These are phyloP conservation scores for Tetragonia tetragonoides DNA, from an alignment of 148 eudicot species.

Conservation along the genomic window DNA sequence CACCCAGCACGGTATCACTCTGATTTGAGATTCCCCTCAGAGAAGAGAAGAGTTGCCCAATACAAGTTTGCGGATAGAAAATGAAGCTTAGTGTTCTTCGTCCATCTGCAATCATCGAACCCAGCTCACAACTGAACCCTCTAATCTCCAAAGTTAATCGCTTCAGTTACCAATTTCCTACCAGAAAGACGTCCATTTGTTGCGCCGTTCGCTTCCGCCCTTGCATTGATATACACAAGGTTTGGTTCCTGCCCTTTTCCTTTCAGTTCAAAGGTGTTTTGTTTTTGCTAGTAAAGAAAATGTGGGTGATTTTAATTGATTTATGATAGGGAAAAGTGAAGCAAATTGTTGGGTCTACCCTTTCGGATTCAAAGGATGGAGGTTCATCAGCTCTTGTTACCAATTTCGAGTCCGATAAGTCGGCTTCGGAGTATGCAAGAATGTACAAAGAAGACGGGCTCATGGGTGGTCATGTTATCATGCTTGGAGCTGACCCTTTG, in stretches of 20 bases:
- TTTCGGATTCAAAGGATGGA: slow-evolving; percentile 57
- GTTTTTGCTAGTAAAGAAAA: too few species aligned
- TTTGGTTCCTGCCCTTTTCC: not conserved
- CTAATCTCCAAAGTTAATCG: slow-evolving; percentile 9
- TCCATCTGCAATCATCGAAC: not conserved
- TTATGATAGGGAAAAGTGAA: slow-evolving; percentile 82
- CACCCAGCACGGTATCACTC: too few species aligned
- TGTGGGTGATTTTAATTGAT: not conserved
- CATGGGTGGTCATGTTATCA: slow-evolving; percentile 81
- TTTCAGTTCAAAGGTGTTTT: too few species aligned
- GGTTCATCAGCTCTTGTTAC: slow-evolving; percentile 46
- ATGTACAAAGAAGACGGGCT: slow-evolving; percentile 76
- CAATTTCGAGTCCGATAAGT: slow-evolving; percentile 83
- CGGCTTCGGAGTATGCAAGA: slow-evolving; percentile 76
- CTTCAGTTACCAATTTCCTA: slow-evolving; percentile 1
- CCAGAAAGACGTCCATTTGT: slow-evolving; percentile 14
- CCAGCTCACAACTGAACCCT: not conserved
- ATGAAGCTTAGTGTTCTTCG: slow-evolving; percentile 2
- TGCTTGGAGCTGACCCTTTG: slow-evolving; percentile 85
- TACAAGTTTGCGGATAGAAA: not conserved
- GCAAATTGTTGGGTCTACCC: slow-evolving; percentile 93
- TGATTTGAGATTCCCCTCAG: too few species aligned
- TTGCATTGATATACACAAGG: slow-evolving; percentile 67
- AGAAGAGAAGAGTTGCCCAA: not conserved
- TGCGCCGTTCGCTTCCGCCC: slow-evolving; percentile 55